Conservation (phyloP, 441 rosid genomes). For the Erodium trifolium region DNA sequence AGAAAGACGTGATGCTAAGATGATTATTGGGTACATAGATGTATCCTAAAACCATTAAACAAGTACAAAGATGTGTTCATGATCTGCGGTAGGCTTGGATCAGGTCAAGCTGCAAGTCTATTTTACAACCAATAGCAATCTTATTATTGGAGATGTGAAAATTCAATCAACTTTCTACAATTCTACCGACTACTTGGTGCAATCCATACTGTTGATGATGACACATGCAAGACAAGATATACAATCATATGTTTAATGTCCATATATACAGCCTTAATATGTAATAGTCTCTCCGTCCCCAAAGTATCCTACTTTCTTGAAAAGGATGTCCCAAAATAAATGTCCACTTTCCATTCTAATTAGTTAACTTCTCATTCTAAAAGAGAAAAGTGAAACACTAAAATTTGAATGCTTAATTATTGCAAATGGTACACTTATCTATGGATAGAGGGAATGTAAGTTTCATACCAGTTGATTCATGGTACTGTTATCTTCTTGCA, state of each 20-base stretch:
- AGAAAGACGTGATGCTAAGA: neutral
- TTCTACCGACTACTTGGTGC: neutral
- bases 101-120: neutral
- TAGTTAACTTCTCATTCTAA: neutral
- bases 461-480: slow-evolving; percentile 51
- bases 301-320: neutral
- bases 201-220: neutral
- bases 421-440: neutral
- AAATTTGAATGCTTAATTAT: neutral
- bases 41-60: neutral
- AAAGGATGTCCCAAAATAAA: no score
- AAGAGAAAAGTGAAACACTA: neutral
- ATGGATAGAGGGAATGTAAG: neutral
- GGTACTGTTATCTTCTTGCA: slow-evolving; percentile 41
- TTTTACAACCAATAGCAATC: neutral
- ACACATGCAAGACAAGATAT: neutral
- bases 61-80: neutral
- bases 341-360: neutral
- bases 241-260: neutral
- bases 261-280: neutral
- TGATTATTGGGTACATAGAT: neutral
- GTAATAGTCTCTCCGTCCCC: neutral
- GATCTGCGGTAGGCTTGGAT: neutral
- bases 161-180: neutral
- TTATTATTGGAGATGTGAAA: neutral